Base-by-base conservation (phyloP, 2,329 filamentous ascomycete genomes). In the Pestalotiopsis sp. region DNA sequence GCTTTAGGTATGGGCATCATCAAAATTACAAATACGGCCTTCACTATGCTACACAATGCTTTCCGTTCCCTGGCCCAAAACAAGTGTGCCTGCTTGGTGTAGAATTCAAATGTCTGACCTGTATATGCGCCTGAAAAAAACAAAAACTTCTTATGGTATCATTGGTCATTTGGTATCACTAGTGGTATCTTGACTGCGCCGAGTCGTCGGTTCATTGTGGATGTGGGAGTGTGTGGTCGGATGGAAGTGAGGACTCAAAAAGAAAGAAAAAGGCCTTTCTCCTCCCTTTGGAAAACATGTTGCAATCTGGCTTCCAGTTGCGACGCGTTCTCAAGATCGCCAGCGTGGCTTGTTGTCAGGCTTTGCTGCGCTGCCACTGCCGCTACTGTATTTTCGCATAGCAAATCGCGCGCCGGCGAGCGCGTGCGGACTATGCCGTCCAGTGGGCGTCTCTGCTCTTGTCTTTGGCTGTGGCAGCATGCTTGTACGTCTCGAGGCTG, bases 391-490 rank as follows among this genome's bases (percentile, higher is more conserved):
- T 73, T 80, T 81, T 56, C 80, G 79, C 79, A 85, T 83, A 13
- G 82, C 82, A 41, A 75, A 78, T n/a, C 84, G 80, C 4, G 85
- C 83, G 4, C 83, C 82, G 0, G 83, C 80, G 1, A 84, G 63
- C 27, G 84, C 80, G 66, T 85, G 83, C 4, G 87, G 86, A 66
- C 83, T 87, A 52, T 82, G 80, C 20, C 85, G 80, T 4, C 87
- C 87, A 14, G 79, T 80, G 20, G 80, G 74, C 31, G 77, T 77
- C 6, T 78, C 76, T 23, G 75, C 73, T 57, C 73, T 79, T 31
- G 73, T 68, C 65, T 76, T 83, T 0, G 84, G 81, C 67, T 85
- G 81, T 20, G 89, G 87, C 25, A 91, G 78, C 68, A 90, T 74
- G 73, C 88, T 90, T 4, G 78, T 82, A 38, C 89, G 84, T 69